These are phyloP conservation scores for Termitomyces sp. DNA, from an alignment of 768 basidiomycete genomes.

Conservation along the genomic window DNA sequence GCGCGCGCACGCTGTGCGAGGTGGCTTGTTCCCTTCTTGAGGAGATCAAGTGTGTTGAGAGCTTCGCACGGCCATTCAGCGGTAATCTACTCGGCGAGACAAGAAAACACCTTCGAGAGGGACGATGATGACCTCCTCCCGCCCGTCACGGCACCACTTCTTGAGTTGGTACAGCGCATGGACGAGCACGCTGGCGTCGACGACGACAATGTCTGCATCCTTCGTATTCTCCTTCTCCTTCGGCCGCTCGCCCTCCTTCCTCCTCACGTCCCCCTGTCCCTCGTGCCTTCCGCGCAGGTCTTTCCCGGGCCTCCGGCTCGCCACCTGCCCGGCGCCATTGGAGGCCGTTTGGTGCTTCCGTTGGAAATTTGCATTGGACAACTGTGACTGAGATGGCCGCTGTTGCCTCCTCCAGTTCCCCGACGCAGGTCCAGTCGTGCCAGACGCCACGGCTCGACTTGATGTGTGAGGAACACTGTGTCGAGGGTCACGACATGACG, in stretches of 20 bases:
- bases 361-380: no score
- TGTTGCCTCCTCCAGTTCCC: slow-evolving; percentile 59
- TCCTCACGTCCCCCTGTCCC: slow-evolving; percentile 12
- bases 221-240: slow-evolving; percentile 41
- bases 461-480: slow-evolving; percentile 81
- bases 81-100: not conserved
- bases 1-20: slow-evolving; percentile 80
- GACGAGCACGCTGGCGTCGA: slow-evolving; percentile 79
- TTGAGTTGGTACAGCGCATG: slow-evolving; percentile 75
- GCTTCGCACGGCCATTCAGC: slow-evolving; percentile 36
- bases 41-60: slow-evolving; percentile 83
- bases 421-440: slow-evolving; percentile 35
- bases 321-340: slow-evolving; percentile 25
- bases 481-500: slow-evolving; percentile 83
- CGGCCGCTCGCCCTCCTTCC: slow-evolving; percentile 18
- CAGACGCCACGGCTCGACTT: slow-evolving; percentile 66
- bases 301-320: slow-evolving; percentile 24
- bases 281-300: slow-evolving; percentile 14
- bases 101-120: slow-evolving; percentile 76
- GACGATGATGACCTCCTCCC: slow-evolving; percentile 73
- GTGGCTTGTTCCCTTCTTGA: slow-evolving; percentile 83
- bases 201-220: slow-evolving; percentile 70
- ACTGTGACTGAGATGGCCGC: no score
- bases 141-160: slow-evolving; percentile 73
- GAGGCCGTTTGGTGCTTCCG: slow-evolving; percentile 20